Evolutionary conservation across 805 yeast species (phyloP), one percentile per base, ranked within the genome.

Genomic region (Candida namnaoensis): DNA sequence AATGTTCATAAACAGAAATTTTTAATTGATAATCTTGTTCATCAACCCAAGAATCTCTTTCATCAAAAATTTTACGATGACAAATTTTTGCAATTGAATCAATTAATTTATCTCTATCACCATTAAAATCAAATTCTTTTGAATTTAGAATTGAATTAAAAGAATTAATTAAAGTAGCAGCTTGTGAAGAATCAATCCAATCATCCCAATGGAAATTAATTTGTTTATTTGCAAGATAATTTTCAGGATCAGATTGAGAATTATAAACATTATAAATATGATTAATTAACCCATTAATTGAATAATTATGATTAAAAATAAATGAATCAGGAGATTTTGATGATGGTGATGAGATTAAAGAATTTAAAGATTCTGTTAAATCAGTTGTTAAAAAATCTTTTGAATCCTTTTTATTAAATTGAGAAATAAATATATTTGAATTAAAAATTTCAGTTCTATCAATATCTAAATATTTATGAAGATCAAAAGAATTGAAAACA

Each of bases 181-280:
- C 33, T 30, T 30, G 33, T 8, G 7, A 8, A 11, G n/a, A 5
- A 38, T 58, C 61, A 15, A 48, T 49, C 62, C 63, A 58, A 38
- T 56, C 64, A 37, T 56, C 58, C 69, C 65, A 63, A 49, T 62
- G 57, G 45, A 52, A 50, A 10, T 44, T 44, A 8, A 49, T 34
- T 23, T 44, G 40, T 37, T 55, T 37, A 2, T 36, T 9, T 12
- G 28, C 4, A 9, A 53, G 15, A 30, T 41, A 50, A 1, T 23
- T 23, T 13, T 51, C 53, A 14, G 57, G 57, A 30, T 49, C 41
- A 1, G 25, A 15, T 35, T 54, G 47, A 6, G 27, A 25, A 23
- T 34, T n/a, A 34, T 46, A 49, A 12, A 48, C 41, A 13, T 38
- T 25, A 2, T 27, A 35, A 2, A 54, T 23, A 28, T 47, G 39